phyloP scores from a whole-genome alignment of 345 rosid species.

The Populus alba region DNA sequence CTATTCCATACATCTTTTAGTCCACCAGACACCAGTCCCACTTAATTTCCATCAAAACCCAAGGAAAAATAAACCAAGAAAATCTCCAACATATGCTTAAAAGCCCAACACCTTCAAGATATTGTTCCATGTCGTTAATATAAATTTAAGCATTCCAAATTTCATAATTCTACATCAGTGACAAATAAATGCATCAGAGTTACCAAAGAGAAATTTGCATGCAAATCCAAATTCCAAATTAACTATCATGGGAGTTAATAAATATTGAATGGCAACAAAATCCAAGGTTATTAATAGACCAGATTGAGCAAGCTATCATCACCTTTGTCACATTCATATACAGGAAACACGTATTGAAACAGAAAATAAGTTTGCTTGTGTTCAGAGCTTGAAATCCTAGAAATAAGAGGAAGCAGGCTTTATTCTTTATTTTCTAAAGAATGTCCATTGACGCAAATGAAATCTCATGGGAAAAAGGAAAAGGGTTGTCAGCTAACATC shows the following conservation, averaged over 20 bases:
- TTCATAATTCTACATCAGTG: background rate
- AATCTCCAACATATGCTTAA: background rate
- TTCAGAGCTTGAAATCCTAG: background rate
- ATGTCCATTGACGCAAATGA: background rate
- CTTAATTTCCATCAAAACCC: background rate
- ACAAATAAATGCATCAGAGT: background rate
- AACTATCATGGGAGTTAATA: background rate
- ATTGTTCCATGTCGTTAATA: background rate
- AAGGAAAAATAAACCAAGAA: background rate
- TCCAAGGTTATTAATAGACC: too few species aligned
- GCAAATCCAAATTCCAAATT: too few species aligned
- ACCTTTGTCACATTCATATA: background rate
- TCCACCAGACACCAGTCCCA: background rate
- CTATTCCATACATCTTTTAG: background rate
- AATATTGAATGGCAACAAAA: background rate
- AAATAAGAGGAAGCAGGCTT: background rate
- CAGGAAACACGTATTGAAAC: background rate
- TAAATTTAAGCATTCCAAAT: constrained; percentile 1
- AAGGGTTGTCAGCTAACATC: background rate
- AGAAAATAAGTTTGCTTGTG: background rate
- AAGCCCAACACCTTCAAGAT: background rate
- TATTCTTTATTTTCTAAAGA: background rate
- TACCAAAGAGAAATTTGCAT: background rate
- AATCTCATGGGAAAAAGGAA: background rate
- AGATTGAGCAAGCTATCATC: too few species aligned